Percentiles rank a stretch among this genome's conserved stretches.
Evolutionary conservation across 768 basidiomycete genomes (phyloP).

Genomic region (Boletus coccyginus): DNA sequence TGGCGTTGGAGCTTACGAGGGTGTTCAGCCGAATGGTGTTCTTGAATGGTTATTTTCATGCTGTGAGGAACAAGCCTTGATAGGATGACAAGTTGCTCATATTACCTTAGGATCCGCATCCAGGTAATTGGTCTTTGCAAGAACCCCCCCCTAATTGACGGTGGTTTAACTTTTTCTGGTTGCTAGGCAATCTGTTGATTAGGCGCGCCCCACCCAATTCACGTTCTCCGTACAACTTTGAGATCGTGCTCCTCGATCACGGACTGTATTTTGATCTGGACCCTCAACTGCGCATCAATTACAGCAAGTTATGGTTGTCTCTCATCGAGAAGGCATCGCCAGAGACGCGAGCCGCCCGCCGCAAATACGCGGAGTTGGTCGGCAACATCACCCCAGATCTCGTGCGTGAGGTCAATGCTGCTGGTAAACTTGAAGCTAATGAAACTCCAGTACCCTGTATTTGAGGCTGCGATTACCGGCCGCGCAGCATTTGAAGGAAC

Average conservation of each 20-base stretch:
- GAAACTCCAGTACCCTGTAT: constrained; percentile 74
- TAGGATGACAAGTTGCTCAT: constrained; percentile 11
- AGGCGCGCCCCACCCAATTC: constrained; percentile 63
- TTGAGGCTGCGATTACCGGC: constrained; percentile 91
- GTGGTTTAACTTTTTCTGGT: neutral
- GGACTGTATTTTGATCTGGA: constrained; percentile 93
- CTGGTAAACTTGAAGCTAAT: neutral
- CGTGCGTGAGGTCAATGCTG: constrained; percentile 41
- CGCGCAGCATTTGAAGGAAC: constrained; percentile 71
- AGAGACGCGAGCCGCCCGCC: constrained; percentile 60
- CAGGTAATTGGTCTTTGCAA: constrained; percentile 44
- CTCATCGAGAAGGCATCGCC: constrained; percentile 74
- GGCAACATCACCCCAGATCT: constrained; percentile 89
- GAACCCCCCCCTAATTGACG: constrained; percentile 1
- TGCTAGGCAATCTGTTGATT: constrained; percentile 83
- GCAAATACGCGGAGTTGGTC: constrained; percentile 86
- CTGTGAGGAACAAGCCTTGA: constrained; percentile 44
- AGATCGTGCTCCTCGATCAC: constrained; percentile 92
- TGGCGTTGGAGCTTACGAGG: constrained; percentile 82
- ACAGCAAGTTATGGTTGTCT: constrained; percentile 87
- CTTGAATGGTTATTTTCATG: constrained; percentile 87
- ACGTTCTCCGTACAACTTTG: constrained; percentile 89
- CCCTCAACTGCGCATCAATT: constrained; percentile 73
- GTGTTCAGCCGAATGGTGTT: constrained; percentile 98
- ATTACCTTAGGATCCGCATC: constrained; percentile 73